Conservation (phyloP, 495 filamentous ascomycete genomes). For the Xylaria longipes region DNA sequence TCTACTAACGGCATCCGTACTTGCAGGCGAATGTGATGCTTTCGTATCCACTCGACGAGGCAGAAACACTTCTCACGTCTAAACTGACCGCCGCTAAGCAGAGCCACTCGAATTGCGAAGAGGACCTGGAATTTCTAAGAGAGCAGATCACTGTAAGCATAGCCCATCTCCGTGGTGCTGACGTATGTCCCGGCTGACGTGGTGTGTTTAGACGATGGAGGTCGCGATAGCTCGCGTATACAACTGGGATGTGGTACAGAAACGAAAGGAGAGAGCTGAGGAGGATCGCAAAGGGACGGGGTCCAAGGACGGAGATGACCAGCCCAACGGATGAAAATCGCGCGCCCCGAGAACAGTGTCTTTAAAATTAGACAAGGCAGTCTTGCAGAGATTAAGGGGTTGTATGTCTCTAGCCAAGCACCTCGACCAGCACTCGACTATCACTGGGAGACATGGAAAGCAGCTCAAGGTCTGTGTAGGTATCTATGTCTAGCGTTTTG, state of each 20-base stretch:
- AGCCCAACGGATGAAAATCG: conserved; percentile 38
- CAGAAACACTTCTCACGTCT: conserved; percentile 74
- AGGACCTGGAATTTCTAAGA: conserved; percentile 93
- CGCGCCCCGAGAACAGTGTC: conserved; percentile 15
- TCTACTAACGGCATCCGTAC: conserved; percentile 21
- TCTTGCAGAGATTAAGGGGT: conserved; percentile 24
- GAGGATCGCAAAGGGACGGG: conserved; percentile 56
- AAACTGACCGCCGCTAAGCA: conserved; percentile 81
- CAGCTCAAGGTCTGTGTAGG: background rate
- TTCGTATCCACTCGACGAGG: conserved; percentile 88
- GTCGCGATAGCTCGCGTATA: conserved; percentile 97
- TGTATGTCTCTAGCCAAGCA: conserved; percentile 12
- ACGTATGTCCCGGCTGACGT: conserved; percentile 29
- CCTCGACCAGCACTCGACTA: background rate
- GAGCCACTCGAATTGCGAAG: conserved; percentile 84
- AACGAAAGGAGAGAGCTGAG: conserved; percentile 85
- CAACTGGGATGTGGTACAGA: conserved; percentile 96
- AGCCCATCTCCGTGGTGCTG: background rate
- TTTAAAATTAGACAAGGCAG: conserved; percentile 3
- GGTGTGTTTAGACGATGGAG: conserved; percentile 78
- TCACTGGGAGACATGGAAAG: background rate
- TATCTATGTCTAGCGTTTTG: background rate
- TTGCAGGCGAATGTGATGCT: conserved; percentile 94
- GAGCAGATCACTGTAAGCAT: conserved; percentile 88
- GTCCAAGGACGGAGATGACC: conserved; percentile 37